Evolutionary conservation across 495 filamentous ascomycete genomes (phyloP), one percentile per base, ranked within the genome.

Genomic region (Coniosporium apollinis): DNA sequence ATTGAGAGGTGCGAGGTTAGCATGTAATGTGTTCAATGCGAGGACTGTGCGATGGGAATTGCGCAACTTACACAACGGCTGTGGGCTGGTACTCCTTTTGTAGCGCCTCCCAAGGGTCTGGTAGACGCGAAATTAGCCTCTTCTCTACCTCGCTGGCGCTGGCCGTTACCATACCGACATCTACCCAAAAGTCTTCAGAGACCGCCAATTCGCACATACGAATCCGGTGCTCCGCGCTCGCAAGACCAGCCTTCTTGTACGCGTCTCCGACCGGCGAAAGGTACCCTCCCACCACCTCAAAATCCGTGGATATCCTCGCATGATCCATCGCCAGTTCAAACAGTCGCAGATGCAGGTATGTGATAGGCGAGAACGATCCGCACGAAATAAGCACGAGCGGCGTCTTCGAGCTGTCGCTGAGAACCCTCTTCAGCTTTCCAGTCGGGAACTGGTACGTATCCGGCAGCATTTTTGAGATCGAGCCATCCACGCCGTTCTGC

Each of bases 201-300:
- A 80, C 74, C 6, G 86, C 87, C 11, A 89, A 60, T 48, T 77
- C 69, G 57, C 83, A 92, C 86, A 78, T 60, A 28, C 54, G 54
- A 36, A 61, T 46, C 69, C 82, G 69, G 53, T 91, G 75, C 5
- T 73, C 61, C 17, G 80, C 73, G 37, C 64, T 72, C 14, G 81
- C 86, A 21, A 96, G 63, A 31, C 86, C 85, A 21, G 71, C 75
- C 57, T 96, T 96, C 50, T 84, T 84, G 61, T 96, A 96, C 18
- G 79, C 76, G 49, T 92, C 86, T 35, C 74, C 76, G 22, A 84
- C 79, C 17, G 76, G 77, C 24, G 72, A 79, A 30, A 92, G 58
- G 54, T 85, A 92, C 15, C 80, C 84, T 24, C 78, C 84, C 19
- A 91, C 64, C 13, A 94, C 67, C 54, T 94, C 86, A 51, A 76